A percentile compares a stretch with the other conserved stretches of the same genome.
phyloP scores from a whole-genome alignment of 192 early-diverging fungal species.

The Jimgerdemannia flammicorona region DNA sequence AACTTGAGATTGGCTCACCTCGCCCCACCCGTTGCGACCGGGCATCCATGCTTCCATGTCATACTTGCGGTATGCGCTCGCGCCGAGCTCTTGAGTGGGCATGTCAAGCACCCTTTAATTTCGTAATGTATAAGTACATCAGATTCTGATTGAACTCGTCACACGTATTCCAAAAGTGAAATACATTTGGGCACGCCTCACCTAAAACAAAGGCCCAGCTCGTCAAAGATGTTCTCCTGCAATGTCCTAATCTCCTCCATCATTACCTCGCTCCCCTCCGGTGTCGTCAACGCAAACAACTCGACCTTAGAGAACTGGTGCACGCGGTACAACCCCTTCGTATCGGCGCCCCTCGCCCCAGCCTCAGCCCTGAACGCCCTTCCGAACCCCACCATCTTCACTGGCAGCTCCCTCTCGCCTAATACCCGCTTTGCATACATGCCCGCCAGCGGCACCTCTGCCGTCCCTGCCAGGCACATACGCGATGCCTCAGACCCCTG shows the following conservation, averaged over 20 bases:
- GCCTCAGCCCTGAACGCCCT: slow-evolving; percentile 91
- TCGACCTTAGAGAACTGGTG: slow-evolving; percentile 97
- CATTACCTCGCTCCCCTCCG: slow-evolving; percentile 60
- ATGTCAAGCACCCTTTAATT: slow-evolving; percentile 72
- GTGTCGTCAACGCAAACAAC: slow-evolving; percentile 70
- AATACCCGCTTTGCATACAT: slow-evolving; percentile 72
- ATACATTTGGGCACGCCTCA: slow-evolving; percentile 1
- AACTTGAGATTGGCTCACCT: slow-evolving; percentile 38
- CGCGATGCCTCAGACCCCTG: slow-evolving; percentile 43
- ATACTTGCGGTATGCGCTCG: slow-evolving; percentile 85
- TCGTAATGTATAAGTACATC: slow-evolving; percentile 1
- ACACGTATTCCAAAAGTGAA: not conserved
- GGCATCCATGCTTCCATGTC: slow-evolving; percentile 99
- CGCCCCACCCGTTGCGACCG: slow-evolving; percentile 75
- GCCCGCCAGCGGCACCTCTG: slow-evolving; percentile 89
- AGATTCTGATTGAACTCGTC: not conserved
- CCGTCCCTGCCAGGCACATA: slow-evolving; percentile 80
- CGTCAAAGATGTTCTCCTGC: slow-evolving; percentile 71
- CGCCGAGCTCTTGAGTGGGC: slow-evolving; percentile 91
- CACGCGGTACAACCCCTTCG: slow-evolving; percentile 85
- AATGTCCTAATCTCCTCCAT: slow-evolving; percentile 69
- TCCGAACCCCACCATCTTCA: slow-evolving; percentile 75
- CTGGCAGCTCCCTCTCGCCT: slow-evolving; percentile 55
- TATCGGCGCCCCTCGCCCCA: slow-evolving; percentile 77
- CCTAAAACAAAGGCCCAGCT: slow-evolving; percentile 77